A percentile compares a stretch with the other conserved stretches of the same genome.
Conservation (phyloP, 2,329 filamentous ascomycete genomes). For the Amylocarpus encephaloides region DNA sequence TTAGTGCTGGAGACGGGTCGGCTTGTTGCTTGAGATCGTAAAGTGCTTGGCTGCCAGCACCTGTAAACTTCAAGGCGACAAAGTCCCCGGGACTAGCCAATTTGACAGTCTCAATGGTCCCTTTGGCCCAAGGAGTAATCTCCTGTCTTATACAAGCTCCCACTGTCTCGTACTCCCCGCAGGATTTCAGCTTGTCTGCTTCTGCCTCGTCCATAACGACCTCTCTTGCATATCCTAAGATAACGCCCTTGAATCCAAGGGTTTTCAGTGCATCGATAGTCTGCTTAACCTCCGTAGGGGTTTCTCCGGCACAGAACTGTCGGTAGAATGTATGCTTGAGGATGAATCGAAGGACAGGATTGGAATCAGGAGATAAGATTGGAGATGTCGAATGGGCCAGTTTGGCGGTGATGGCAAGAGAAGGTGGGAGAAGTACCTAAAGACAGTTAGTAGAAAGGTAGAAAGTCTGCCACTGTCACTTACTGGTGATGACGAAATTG, state of each 20-base stretch:
- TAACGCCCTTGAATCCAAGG: slow-evolving; percentile 77
- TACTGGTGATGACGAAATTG: slow-evolving; percentile 60
- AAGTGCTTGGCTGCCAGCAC: slow-evolving; percentile 69
- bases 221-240: slow-evolving; percentile 78
- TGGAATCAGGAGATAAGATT: slow-evolving; percentile 67
- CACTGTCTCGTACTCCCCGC: slow-evolving; percentile 42
- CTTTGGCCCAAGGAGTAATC: slow-evolving; percentile 64
- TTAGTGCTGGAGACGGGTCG: slow-evolving; percentile 57
- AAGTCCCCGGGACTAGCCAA: slow-evolving; percentile 46
- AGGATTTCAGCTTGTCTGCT: slow-evolving; percentile 38
- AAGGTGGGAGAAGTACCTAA: slow-evolving; percentile 58
- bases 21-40: slow-evolving; percentile 57
- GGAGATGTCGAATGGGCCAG: slow-evolving; percentile 64
- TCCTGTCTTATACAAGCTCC: slow-evolving; percentile 49
- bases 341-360: slow-evolving; percentile 61
- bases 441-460: slow-evolving; percentile 17
- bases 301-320: slow-evolving; percentile 86
- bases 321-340: slow-evolving; percentile 82
- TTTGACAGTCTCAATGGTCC: slow-evolving; percentile 66
- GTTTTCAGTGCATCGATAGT: slow-evolving; percentile 61
- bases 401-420: slow-evolving; percentile 58
- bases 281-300: slow-evolving; percentile 55
- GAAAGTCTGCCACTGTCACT: background rate
- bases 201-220: slow-evolving; percentile 61
- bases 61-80: slow-evolving; percentile 64